Conservation (phyloP, 2,329 filamentous ascomycete species). For the Penicillium rolfsii region DNA sequence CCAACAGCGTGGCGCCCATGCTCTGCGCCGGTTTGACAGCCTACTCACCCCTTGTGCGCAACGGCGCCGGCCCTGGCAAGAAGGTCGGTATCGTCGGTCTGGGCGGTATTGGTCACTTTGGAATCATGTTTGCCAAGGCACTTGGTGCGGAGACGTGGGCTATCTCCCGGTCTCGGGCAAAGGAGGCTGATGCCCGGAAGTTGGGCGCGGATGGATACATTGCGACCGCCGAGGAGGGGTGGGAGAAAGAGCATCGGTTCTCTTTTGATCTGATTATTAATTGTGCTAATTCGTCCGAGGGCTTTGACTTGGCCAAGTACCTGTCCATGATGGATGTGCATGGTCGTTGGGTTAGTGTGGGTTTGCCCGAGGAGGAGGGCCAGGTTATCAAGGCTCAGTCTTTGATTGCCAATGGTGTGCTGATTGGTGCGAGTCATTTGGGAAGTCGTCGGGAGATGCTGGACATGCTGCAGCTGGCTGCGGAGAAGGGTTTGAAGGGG, state of each 20-base stretch:
- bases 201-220: constrained; percentile 66
- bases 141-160: constrained; percentile 65
- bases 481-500: constrained; percentile 68
- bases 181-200: constrained; percentile 63
- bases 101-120: constrained; percentile 73
- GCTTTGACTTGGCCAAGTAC: constrained; percentile 65
- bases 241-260: constrained; percentile 58
- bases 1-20: constrained; percentile 71
- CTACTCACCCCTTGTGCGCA: constrained; percentile 75
- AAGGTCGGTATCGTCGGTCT: constrained; percentile 48
- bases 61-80: constrained; percentile 71
- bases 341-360: constrained; percentile 77
- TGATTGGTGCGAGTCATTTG: constrained; percentile 72
- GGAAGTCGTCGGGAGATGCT: constrained; percentile 71
- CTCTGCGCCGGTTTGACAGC: constrained; percentile 82
- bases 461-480: constrained; percentile 71
- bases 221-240: constrained; percentile 59
- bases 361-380: constrained; percentile 75
- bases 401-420: constrained; percentile 72
- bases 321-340: constrained; percentile 80
- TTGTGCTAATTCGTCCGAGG: constrained; percentile 75
- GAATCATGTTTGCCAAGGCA: constrained; percentile 69
- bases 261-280: constrained; percentile 70
- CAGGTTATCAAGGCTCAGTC: constrained; percentile 72
- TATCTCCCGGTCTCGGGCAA: constrained; percentile 62